Conservation (phyloP, 352 stramenopile species). For the Globisporangium nodosum region DNA sequence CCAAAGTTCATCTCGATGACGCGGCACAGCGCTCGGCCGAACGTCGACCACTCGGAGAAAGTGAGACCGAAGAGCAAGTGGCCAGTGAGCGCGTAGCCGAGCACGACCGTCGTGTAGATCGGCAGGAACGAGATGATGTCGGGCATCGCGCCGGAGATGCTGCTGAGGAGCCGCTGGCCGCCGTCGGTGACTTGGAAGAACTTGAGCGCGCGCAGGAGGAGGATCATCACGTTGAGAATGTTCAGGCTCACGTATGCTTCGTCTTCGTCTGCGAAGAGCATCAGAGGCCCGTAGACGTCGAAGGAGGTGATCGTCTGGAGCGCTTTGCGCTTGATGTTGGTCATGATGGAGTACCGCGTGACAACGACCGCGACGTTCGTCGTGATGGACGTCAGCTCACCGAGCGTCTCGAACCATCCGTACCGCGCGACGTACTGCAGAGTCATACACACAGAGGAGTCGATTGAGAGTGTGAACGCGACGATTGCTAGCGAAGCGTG, state of each 20-base stretch:
- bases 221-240: constrained; percentile 52
- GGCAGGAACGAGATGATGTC: constrained; percentile 63
- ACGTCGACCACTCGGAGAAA: constrained; percentile 63
- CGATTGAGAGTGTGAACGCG: neutral
- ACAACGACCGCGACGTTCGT: constrained; percentile 42
- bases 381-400: constrained; percentile 53
- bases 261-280: constrained; percentile 38
- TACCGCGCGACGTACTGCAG: constrained; percentile 48
- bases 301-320: constrained; percentile 34
- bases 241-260: constrained; percentile 50
- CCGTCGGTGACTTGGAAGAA: constrained; percentile 70
- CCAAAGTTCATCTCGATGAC: constrained; percentile 76
- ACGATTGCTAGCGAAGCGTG: neutral
- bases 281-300: constrained; percentile 42
- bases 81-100: constrained; percentile 55
- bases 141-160: constrained; percentile 57
- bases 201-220: constrained; percentile 49
- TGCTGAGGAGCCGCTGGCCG: constrained; percentile 47
- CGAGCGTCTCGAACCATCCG: constrained; percentile 50
- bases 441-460: neutral
- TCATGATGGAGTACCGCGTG: constrained; percentile 40
- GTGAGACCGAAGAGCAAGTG: constrained; percentile 65
- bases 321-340: constrained; percentile 19
- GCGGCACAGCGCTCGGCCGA: constrained; percentile 42
- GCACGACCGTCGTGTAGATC: constrained; percentile 54